Evolutionary conservation across 2,329 filamentous ascomycete genomes (phyloP).

Genomic region (Cytospora piceicola): DNA sequence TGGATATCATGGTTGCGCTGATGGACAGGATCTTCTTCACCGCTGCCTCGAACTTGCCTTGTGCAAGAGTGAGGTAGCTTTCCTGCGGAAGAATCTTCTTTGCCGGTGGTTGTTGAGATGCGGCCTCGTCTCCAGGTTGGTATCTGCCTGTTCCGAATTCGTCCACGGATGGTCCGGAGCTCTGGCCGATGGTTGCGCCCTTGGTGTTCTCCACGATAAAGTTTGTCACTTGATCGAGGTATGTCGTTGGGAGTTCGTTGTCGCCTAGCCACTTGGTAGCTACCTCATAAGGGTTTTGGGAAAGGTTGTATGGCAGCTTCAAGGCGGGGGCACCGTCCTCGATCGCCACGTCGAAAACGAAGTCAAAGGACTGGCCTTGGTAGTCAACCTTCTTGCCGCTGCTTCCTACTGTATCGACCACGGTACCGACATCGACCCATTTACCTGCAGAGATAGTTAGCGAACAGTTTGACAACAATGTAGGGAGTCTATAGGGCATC

Average conservation of each 20-base stretch:
- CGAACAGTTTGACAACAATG: background rate
- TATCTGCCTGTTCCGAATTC: slow-evolving; percentile 81
- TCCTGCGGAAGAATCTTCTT: slow-evolving; percentile 75
- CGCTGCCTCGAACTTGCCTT: slow-evolving; percentile 73
- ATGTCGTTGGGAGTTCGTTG: slow-evolving; percentile 84
- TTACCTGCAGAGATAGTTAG: slow-evolving; percentile 33
- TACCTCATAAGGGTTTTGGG: slow-evolving; percentile 88
- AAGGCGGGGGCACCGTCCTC: slow-evolving; percentile 91
- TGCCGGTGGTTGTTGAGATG: slow-evolving; percentile 41
- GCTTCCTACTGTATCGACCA: slow-evolving; percentile 86
- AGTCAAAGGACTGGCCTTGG: slow-evolving; percentile 89
- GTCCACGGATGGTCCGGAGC: slow-evolving; percentile 59
- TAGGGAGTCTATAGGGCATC: background rate
- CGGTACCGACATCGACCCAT: slow-evolving; percentile 90
- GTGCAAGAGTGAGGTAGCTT: slow-evolving; percentile 76
- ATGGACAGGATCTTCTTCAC: slow-evolving; percentile 76
- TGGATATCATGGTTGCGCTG: slow-evolving; percentile 72
- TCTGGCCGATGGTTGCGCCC: slow-evolving; percentile 77
- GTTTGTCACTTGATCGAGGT: slow-evolving; percentile 88
- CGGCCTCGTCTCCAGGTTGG: slow-evolving; percentile 66
- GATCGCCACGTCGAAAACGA: slow-evolving; percentile 94
- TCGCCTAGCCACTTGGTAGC: slow-evolving; percentile 89
- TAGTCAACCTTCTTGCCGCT: slow-evolving; percentile 77
- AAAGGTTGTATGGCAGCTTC: slow-evolving; percentile 92
- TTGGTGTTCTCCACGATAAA: slow-evolving; percentile 92